Conservation (phyloP, 2,329 filamentous ascomycete species). For the Ilyonectria robusta region DNA sequence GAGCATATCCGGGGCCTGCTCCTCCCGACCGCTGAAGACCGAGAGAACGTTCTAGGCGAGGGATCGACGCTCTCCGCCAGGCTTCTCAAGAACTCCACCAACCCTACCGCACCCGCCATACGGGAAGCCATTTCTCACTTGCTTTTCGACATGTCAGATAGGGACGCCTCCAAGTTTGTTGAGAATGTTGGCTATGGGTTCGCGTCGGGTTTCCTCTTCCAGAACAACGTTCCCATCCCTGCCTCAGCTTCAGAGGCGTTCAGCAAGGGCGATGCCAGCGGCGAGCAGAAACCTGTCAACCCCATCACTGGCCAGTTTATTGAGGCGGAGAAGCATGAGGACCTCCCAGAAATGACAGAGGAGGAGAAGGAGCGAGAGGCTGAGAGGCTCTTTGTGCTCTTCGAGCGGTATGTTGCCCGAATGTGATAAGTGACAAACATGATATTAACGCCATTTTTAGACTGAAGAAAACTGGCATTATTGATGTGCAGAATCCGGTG, state of each 20-base stretch:
- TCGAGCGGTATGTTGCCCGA: constrained; percentile 76
- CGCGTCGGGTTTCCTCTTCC: constrained; percentile 90
- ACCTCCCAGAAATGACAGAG: constrained; percentile 82
- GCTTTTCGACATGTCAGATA: constrained; percentile 89
- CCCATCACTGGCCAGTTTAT: constrained; percentile 89
- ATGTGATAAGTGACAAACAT: neutral
- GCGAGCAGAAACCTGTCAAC: constrained; percentile 70
- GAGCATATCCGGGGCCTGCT: constrained; percentile 75
- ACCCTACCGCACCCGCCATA: constrained; percentile 78
- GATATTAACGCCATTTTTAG: constrained; percentile 50
- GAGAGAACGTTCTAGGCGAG: constrained; percentile 82
- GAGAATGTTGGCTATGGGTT: constrained; percentile 95
- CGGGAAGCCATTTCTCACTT: constrained; percentile 82
- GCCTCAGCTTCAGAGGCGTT: constrained; percentile 70
- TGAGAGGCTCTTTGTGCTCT: constrained; percentile 89
- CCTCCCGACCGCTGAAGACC: constrained; percentile 83
- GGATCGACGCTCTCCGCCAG: constrained; percentile 81
- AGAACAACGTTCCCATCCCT: constrained; percentile 85
- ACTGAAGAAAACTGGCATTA: constrained; percentile 80
- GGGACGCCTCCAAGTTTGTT: constrained; percentile 84
- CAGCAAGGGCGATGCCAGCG: constrained; percentile 47
- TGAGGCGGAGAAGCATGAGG: constrained; percentile 73
- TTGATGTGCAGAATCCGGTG: constrained; percentile 85
- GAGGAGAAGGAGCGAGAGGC: constrained; percentile 95
- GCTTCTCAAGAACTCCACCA: constrained; percentile 83